Evolutionary conservation across 2,329 filamentous ascomycete species (phyloP), one percentile per base, ranked within the genome.

Genomic region (Microdochium bolleyi): DNA sequence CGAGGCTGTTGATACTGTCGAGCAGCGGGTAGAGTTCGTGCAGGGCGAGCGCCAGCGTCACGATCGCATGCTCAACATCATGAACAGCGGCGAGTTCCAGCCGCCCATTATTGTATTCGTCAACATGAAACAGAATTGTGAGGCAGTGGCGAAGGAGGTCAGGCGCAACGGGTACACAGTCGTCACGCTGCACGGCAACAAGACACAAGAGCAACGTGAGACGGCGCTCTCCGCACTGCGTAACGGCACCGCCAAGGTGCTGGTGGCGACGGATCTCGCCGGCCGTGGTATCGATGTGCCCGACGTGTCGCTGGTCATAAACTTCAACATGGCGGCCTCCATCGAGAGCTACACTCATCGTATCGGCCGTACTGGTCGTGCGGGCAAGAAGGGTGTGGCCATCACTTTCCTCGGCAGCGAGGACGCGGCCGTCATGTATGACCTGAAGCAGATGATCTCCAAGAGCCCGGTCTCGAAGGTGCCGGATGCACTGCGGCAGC

Each of bases 51-150:
- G 99, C 69, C 94, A 92, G 69, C 85, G 91, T 64, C 97, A 99
- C 84, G 95, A 95, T 73, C 87, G 94, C 2, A 84, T 99, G n/a
- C 81, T 85, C 60, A 90, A 97, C 63, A 94, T 99, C 55, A 83
- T 99, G 38, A 76, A 80, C 49, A 91, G 87, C 1, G 78, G 85
- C 60, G 86, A 91, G 59, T 97, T 92, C 71, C 77, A 81, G 8
- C 83, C 92, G 9, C 94, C 94, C 16, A 95, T 99, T 69, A 99
- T 99, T 62, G 92, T 99, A 58, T 99, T 99, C 68, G 94, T 99
- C 81, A 99, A 99, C 71, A 96, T 97, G 83, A 97, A 97, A 74
- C 88, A 92, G 62, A 97, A 97, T 74, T 97, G 92, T 74, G 94
- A 99, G 68, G 89, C 90, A 54, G 87, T 99, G 49, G 92, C 92